Conservation (phyloP, 78 protist genomes). For the Fonticula alba region DNA sequence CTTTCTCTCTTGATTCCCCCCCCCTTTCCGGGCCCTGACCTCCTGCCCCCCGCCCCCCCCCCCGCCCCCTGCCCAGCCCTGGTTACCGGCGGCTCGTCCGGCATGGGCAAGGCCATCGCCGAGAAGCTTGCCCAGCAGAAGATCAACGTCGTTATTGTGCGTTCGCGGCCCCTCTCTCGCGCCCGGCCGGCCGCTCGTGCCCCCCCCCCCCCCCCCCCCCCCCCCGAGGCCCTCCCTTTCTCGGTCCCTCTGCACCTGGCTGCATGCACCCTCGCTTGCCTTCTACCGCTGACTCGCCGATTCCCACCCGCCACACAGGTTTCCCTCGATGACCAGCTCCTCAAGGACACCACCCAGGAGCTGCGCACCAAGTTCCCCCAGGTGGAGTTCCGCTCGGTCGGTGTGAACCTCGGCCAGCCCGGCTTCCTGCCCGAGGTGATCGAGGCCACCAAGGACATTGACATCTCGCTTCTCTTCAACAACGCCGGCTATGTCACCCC, state of each 20-base stretch:
- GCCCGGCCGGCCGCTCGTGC: too few relatives aligned
- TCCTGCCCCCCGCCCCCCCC: too few relatives aligned
- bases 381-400: background rate
- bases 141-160: constrained; percentile 5
- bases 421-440: background rate
- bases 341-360: background rate
- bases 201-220: too few relatives aligned
- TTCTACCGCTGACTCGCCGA: too few relatives aligned
- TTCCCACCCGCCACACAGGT: too few relatives aligned
- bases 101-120: constrained; percentile 13
- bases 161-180: too few relatives aligned
- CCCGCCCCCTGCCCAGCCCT: too few relatives aligned
- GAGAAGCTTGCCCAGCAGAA: background rate
- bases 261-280: too few relatives aligned
- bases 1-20: too few relatives aligned
- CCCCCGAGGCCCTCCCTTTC: too few relatives aligned
- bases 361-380: background rate
- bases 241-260: too few relatives aligned
- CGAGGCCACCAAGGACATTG: background rate
- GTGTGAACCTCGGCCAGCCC: background rate
- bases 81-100: constrained; percentile 7
- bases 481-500: constrained; percentile 2
- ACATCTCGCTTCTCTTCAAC: constrained; percentile 1
- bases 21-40: too few relatives aligned
- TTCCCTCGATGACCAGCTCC: constrained; percentile 2